Evolutionary conservation across 805 yeast genomes (phyloP), one percentile per base, ranked within the genome.

Genomic region (Starmerella potacharoeniae): DNA sequence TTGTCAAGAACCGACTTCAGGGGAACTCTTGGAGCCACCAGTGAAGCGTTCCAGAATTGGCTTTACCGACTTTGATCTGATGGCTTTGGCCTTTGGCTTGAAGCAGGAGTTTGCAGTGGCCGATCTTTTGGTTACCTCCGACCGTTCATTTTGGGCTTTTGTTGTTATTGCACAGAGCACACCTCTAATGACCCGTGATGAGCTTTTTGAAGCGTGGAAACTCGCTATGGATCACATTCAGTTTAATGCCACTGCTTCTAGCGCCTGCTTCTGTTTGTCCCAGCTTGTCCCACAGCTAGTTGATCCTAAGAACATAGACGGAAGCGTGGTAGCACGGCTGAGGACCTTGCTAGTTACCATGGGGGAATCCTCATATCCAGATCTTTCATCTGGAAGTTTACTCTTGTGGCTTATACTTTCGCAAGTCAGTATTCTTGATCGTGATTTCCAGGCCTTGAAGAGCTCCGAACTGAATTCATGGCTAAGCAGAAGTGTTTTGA

Each of bases 181-280:
- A 2, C 5, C 29, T 2, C n/a, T 6, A n/a, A 11, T 55, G n/a
- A 9, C 28, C 14, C 28, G 22, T 2, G 13, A 6, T 1, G 36
- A 31, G n/a, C 41, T 34, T 13, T 17, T 50, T 4, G 16, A 16
- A 3, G 48, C 48, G 3, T 53, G 59, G 57, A 36, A 49, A 2
- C 29, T 54, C 6, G 40, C 55, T 3, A 4, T 36, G 13, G 46
- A 42, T 14, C 39, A 31, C 33, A 4, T 47, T 1, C 45, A 28
- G 22, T 29, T 33, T 9, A 31, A 11, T 4, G 4, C 10, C 9
- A 36, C 41, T n/a, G 31, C 53, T 9, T 49, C 58, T 2, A 55
- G 50, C 8, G 61, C 61, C 4, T 49, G 56, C 35, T 54, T 51
- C 44, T 49, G 56, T 16, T 40, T 58, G 3, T 30, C 59, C 1